Conservation (phyloP, 1,284 basidiomycete species). For the Boletellus sp. region DNA sequence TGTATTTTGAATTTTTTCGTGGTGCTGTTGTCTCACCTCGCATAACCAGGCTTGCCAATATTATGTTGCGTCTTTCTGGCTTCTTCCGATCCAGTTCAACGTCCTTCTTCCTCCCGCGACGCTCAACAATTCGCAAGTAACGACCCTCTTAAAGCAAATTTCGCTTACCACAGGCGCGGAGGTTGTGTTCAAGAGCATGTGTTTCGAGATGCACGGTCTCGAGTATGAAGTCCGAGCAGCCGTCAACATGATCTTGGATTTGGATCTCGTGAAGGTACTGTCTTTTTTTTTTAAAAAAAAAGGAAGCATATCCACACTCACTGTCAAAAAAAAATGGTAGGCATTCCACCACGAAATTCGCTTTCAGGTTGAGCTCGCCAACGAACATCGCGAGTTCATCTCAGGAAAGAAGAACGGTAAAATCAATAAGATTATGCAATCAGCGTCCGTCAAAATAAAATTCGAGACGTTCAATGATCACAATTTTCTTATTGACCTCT, state of each 20-base stretch:
- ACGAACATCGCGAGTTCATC: constrained; percentile 98
- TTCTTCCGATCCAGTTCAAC: constrained; percentile 91
- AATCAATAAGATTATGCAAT: constrained; percentile 98
- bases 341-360: constrained; percentile 95
- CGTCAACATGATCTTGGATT: constrained; percentile 82
- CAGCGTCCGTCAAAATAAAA: constrained; percentile 95
- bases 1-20: constrained; percentile 32
- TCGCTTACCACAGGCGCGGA: constrained; percentile 88
- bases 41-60: constrained; percentile 83
- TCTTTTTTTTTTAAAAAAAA: neutral
- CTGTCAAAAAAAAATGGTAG: constrained; percentile 35
- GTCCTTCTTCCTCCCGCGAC: constrained; percentile 81
- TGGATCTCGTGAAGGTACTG: constrained; percentile 84
- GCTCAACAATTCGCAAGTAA: constrained; percentile 82
- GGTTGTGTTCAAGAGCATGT: constrained; percentile 95
- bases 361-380: constrained; percentile 97
- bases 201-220: constrained; percentile 96
- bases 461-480: constrained; percentile 99
- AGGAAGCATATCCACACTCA: too few relatives aligned
- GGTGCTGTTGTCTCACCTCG: constrained; percentile 7
- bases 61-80: constrained; percentile 95
- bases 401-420: constrained; percentile 98
- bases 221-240: constrained; percentile 90
- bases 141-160: constrained; percentile 83
- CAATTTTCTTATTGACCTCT: constrained; percentile 96